phyloP scores from a whole-genome alignment of 2,329 filamentous ascomycete species.

The Curvularia eragrostidis region DNA sequence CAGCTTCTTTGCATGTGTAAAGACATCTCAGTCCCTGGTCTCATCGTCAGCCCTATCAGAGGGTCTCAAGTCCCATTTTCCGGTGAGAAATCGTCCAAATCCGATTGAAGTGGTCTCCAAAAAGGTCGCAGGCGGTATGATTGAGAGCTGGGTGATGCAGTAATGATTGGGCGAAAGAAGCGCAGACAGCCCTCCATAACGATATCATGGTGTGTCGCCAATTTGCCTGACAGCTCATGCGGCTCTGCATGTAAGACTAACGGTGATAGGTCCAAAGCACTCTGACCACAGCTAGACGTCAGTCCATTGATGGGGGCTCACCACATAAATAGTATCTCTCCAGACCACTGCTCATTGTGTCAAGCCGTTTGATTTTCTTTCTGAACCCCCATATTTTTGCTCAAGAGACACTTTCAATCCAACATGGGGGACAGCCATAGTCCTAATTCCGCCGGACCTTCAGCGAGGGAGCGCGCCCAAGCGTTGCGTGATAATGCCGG shows the following conservation, averaged over 20 bases:
- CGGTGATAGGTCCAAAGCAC: not conserved
- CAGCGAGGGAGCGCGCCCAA: not conserved
- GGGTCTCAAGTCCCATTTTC: not conserved
- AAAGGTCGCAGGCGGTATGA: slow-evolving; percentile 10
- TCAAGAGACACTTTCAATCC: not conserved
- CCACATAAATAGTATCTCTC: not conserved
- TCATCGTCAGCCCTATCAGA: slow-evolving; percentile 2
- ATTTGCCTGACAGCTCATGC: slow-evolving; percentile 4
- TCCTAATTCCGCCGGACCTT: not conserved
- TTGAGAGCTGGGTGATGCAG: not conserved
- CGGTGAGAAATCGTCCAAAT: not conserved
- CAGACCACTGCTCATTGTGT: not conserved
- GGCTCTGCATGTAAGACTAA: not conserved
- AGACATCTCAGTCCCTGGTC: not conserved
- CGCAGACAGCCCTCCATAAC: not conserved
- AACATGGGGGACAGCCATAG: not conserved
- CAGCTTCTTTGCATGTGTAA: not conserved
- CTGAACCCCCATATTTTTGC: not conserved
- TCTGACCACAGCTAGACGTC: not conserved
- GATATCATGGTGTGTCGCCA: not conserved
- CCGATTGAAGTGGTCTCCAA: not conserved
- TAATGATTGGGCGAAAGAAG: not conserved
- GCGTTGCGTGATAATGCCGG: not conserved
- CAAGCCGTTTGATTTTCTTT: not conserved
- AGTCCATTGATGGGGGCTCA: not conserved